These are phyloP conservation scores for Murraya koenigii DNA, from an alignment of 345 rosid species.

Conservation along the genomic window DNA sequence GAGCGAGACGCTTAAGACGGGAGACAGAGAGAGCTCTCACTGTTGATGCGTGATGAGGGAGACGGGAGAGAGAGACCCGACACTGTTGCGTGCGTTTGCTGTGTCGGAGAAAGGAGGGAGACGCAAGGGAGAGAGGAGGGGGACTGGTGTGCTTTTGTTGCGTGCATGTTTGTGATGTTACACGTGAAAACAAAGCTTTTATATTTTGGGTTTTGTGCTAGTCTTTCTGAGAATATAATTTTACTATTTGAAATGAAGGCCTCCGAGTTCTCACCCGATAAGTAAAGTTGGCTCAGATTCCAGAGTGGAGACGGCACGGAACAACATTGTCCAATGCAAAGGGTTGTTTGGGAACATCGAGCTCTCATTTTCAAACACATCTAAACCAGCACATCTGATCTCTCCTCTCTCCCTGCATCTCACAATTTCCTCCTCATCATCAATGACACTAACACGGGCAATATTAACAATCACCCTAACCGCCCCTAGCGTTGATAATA, in stretches of 20 bases:
- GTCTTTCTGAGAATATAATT: too few relatives aligned
- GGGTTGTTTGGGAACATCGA: slow-evolving; percentile 34
- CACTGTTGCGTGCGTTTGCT: too few relatives aligned
- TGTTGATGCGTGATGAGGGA: too few relatives aligned
- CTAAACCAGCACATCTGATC: slow-evolving; percentile 52
- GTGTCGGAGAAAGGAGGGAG: too few relatives aligned
- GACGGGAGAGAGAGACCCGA: too few relatives aligned
- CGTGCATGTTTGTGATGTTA: too few relatives aligned
- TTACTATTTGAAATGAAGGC: slow-evolving; percentile 41
- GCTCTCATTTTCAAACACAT: slow-evolving; percentile 52
- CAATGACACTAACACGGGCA: slow-evolving; percentile 50
- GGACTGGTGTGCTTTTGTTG: too few relatives aligned
- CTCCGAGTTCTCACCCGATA: slow-evolving; percentile 41
- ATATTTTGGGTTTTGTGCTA: too few relatives aligned
- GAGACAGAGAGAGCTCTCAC: too few relatives aligned
- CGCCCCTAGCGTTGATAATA: slow-evolving; percentile 39
- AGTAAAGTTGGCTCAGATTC: slow-evolving; percentile 19
- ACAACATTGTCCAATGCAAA: slow-evolving; percentile 38
- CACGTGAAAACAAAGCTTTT: too few relatives aligned
- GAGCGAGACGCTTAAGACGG: too few relatives aligned
- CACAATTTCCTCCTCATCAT: slow-evolving; percentile 46
- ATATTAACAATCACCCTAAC: slow-evolving; percentile 44
- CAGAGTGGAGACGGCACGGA: slow-evolving; percentile 33
- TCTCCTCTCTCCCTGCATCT: slow-evolving; percentile 24
- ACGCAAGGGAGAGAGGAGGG: too few relatives aligned